Base-by-base conservation (phyloP, 2,329 filamentous ascomycete genomes). In the Stachybotrys elegans region DNA sequence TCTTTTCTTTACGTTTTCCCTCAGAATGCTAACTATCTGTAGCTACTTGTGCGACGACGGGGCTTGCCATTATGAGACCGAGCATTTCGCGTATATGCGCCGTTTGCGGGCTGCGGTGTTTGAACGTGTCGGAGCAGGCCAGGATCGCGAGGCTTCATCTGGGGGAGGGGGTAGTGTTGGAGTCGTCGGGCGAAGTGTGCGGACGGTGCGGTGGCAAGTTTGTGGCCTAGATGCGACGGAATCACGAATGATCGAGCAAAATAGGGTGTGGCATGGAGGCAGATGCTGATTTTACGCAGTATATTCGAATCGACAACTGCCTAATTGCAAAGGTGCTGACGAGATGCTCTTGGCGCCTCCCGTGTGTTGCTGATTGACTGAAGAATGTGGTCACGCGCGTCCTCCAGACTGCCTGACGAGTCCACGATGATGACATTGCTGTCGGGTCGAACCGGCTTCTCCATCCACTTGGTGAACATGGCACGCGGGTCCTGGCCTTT, bases 41-140 rank as follows among this genome's bases (percentile, higher is more conserved):
- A 76, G 75, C 72, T n/a, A 72, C 66, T 2, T 81, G 78, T 47
- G 72, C 72, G 0, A 69, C 72, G 1, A 78, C 73, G 0, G 73
- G 75, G 1, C 58, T 81, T 7, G 72, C 77, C 12, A 76, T 82
- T 48, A 63, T 76, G 46, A 69, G 67, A 2, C 78, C 78, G 0
- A 75, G 73, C 3, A 66, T 74, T 38, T 79, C 77, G 1, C 66
- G 71, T 25, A 69, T 71, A 4, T 82, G 78, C 43, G 73, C 72
- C 17, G 72, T 81, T 3, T 82, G 78, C 51, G 71, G 70, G 14
- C 58, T 69, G 21, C 69, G 77, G 20, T 78, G 73, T 7, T 63
- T 81, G 17, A 67, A 70, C 37, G 57, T 66, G 0, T 61, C 67
- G 5, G 67, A 71, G 48, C 57, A 80, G 19, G 50, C 55, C 3